A percentile compares a stretch with the other conserved stretches of the same genome.
These are phyloP conservation scores for Rehmannia glutinosa DNA, from an alignment of 257 asterid genomes.

Conservation along the genomic window DNA sequence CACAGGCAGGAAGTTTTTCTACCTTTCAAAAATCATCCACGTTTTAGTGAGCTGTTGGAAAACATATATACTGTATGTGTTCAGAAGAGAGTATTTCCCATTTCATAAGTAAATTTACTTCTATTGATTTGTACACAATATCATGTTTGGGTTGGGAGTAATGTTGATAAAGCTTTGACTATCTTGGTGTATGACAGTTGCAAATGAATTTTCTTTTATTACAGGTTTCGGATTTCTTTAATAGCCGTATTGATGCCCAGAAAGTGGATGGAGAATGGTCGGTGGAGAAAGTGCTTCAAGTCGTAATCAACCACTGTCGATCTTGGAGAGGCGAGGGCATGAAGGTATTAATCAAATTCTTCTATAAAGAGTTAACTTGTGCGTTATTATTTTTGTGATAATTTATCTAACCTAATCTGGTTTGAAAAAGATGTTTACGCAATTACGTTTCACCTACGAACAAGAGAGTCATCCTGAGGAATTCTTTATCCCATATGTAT, in stretches of 20 bases:
- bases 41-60: conserved; percentile 89
- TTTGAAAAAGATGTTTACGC: conserved; percentile 65
- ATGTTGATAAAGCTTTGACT: neutral
- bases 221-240: conserved; percentile 92
- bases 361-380: neutral
- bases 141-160: neutral
- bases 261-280: conserved; percentile 83
- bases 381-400: neutral
- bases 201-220: neutral
- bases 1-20: conserved; percentile 97
- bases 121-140: neutral
- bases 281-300: conserved; percentile 90
- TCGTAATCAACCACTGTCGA: conserved; percentile 70
- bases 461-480: conserved; percentile 99
- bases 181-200: neutral
- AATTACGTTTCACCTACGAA: conserved; percentile 87
- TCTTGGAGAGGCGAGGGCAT: conserved; percentile 99
- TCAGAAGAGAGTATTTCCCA: neutral
- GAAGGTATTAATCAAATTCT: conserved; percentile 53
- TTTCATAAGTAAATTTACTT: conserved; percentile 13
- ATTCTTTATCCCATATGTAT: conserved; percentile 89
- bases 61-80: conserved; percentile 72
- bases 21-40: conserved; percentile 94
- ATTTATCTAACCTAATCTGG: conserved; percentile 12
- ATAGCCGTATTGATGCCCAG: conserved; percentile 84